These are phyloP conservation scores for Lenwebbia sp. DNA, from an alignment of 345 rosid species.

Conservation along the genomic window DNA sequence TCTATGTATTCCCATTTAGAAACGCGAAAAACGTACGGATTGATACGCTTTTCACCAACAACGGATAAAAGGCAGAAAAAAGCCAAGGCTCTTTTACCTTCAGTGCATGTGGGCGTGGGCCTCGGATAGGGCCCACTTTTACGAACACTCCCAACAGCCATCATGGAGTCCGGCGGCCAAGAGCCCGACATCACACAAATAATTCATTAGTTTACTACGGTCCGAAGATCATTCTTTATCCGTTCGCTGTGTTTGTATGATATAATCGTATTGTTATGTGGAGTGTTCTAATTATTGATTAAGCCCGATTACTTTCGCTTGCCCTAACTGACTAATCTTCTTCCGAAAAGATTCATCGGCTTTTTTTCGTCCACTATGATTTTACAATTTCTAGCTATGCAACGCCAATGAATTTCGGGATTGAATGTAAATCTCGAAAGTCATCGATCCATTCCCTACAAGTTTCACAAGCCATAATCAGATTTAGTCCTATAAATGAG, in stretches of 20 bases:
- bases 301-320: neutral
- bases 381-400: neutral
- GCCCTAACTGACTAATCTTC: neutral
- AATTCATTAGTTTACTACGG: neutral
- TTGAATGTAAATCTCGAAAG: neutral
- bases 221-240: neutral
- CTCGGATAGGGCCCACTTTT: neutral
- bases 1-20: neutral
- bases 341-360: neutral
- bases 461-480: neutral
- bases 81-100: neutral
- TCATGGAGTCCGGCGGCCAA: neutral
- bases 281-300: neutral
- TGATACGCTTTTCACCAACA: neutral
- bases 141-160: neutral
- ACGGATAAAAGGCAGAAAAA: neutral
- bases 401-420: neutral
- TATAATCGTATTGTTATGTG: neutral
- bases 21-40: neutral
- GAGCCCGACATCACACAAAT: neutral
- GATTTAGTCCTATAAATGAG: neutral
- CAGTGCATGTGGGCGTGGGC: neutral
- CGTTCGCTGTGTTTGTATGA: neutral
- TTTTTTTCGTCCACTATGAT: neutral
- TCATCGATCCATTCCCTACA: neutral